Evolutionary conservation across 805 yeast genomes (phyloP), one percentile per base, ranked within the genome.

Genomic region (Wickerhamomyces mucosus): DNA sequence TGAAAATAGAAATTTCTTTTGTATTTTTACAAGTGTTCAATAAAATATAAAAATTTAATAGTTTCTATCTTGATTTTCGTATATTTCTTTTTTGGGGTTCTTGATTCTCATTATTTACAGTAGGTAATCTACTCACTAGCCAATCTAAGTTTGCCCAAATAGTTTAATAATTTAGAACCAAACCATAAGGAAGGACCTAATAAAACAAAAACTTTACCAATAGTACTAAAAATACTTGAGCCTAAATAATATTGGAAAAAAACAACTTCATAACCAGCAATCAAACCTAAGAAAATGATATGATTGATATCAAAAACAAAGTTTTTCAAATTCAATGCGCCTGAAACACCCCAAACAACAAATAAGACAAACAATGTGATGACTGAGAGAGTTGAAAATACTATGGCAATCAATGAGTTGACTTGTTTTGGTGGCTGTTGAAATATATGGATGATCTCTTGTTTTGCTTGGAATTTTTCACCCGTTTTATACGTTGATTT

Each of bases 371-470:
- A 17, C 11, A 48, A 34, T 7, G 33, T 27, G 1, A 29, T 21
- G 26, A 46, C 17, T 5, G 50, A 41, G 3, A 40, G 18, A 1
- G 36, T 19, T 3, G 46, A 36, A 32, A 50, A 50, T 0, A 26
- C 22, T 12, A 45, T 4, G 1, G 55, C 47, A 23, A 48, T 36
- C 3, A 20, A 12, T 3, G 45, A 6, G 27, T 37, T 36, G 6
- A 47, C 53, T 1, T 41, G 38, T 33, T 40, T 39, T 33, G 50
- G 45, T 8, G 50, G 28, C 13, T 31, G 18, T 16, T 42, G 35
- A 40, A 50, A 50, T 20, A 50, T 39, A 35, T 50, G 53, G 27
- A 42, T 45, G 31, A 50, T 50, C 33, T 50, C 55, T 10, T 46
- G 45, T 33, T 43, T 39, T 12, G 39, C 27, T 8, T 38, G 46